These are phyloP conservation scores for Multifurca ochricompacta DNA, from an alignment of 768 basidiomycete genomes.

Conservation along the genomic window DNA sequence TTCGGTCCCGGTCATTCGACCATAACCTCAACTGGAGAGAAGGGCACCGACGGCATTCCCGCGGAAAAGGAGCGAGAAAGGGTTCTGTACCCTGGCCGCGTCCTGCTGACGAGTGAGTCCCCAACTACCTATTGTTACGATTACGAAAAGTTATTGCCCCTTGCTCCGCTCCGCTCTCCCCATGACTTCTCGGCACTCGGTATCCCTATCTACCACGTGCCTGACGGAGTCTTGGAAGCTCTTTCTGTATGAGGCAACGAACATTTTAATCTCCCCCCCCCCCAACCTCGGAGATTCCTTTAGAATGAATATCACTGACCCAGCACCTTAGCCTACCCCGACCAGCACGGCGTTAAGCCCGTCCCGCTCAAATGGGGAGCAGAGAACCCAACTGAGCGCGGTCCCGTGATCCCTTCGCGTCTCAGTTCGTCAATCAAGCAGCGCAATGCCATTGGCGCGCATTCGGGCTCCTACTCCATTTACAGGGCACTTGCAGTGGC, in stretches of 20 bases:
- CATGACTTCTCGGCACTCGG: neutral
- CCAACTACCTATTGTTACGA: too few species aligned
- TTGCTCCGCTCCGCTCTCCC: constrained; percentile 14
- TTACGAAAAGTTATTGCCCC: too few species aligned
- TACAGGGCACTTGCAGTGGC: constrained; percentile 92
- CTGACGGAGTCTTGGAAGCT: neutral
- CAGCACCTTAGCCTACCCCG: constrained; percentile 63
- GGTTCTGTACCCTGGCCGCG: constrained; percentile 71
- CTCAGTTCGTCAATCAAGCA: constrained; percentile 78
- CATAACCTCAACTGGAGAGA: constrained; percentile 15
- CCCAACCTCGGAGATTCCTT: neutral
- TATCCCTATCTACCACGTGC: neutral
- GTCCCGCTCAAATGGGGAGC: constrained; percentile 80
- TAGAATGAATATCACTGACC: constrained; percentile 3
- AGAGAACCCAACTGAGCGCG: constrained; percentile 51
- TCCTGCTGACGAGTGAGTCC: constrained; percentile 73
- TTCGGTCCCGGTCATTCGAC: constrained; percentile 20
- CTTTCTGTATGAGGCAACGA: neutral
- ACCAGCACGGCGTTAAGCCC: constrained; percentile 82
- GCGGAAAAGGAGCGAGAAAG: constrained; percentile 64
- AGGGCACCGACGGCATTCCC: constrained; percentile 1
- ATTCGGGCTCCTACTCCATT: constrained; percentile 90
- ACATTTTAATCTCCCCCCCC: neutral
- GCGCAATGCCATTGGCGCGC: constrained; percentile 91
- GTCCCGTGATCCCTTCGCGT: constrained; percentile 85